Conservation (phyloP, 2,329 filamentous ascomycete genomes). For the Scedosporium dehoogii region DNA sequence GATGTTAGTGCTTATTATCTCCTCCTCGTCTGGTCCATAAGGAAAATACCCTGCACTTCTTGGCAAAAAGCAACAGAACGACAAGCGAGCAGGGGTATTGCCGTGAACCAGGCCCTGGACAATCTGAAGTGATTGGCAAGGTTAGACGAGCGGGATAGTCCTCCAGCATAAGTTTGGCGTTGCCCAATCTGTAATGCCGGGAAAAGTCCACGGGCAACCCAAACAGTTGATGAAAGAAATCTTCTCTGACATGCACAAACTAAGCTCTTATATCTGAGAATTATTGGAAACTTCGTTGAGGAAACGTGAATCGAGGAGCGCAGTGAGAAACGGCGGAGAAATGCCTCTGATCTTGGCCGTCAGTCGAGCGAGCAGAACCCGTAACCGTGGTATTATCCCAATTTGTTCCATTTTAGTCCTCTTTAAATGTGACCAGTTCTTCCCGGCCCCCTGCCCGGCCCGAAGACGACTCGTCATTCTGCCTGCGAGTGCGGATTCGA, state of each 20-base stretch:
- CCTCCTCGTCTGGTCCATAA: neutral
- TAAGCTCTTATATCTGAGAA: neutral
- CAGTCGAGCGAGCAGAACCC: neutral
- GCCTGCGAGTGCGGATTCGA: neutral
- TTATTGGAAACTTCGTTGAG: neutral
- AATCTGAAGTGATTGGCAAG: conserved; percentile 1
- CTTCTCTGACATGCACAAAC: too few species aligned
- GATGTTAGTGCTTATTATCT: too few species aligned
- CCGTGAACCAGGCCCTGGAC: neutral
- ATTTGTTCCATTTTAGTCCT: neutral
- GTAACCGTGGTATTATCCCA: neutral
- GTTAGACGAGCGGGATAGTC: neutral
- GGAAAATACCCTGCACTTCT: neutral
- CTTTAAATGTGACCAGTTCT: neutral
- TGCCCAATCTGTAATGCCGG: neutral
- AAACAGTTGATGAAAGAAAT: too few species aligned
- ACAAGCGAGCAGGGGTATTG: neutral
- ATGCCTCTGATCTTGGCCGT: neutral
- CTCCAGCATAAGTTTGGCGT: neutral
- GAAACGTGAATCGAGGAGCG: neutral
- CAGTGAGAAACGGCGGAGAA: neutral
- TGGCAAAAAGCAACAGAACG: neutral
- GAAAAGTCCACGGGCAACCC: neutral
- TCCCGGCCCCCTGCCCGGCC: neutral
- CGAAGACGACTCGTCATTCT: neutral